Evolutionary conservation across 176 grass and related monocot genomes (phyloP).

Genomic region (Olyra latifolia): DNA sequence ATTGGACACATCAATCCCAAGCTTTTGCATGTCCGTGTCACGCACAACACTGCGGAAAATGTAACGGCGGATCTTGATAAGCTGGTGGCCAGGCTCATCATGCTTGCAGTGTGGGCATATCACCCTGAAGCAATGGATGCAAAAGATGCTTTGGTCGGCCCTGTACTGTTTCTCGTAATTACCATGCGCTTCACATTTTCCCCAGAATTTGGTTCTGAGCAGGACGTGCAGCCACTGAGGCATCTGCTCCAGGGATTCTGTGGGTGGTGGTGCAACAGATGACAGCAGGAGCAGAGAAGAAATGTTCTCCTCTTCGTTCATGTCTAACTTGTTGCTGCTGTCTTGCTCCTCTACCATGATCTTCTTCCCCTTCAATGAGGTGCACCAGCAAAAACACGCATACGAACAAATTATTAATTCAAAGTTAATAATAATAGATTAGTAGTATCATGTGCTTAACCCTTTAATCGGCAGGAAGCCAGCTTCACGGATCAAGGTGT

Average conservation of each 20-base stretch:
- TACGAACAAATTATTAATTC: neutral
- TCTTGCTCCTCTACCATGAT: neutral
- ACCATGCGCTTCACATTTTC: constrained; percentile 6
- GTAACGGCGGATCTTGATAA: constrained; percentile 39
- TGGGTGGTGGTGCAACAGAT: no score
- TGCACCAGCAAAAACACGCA: neutral
- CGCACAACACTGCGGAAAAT: constrained; percentile 41
- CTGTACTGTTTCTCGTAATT: neutral
- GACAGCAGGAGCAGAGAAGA: no score
- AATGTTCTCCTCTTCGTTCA: no score
- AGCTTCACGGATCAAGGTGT: no score
- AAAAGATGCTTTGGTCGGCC: constrained; percentile 36
- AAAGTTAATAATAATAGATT: no score
- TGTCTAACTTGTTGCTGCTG: neutral
- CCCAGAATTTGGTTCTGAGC: constrained; percentile 15
- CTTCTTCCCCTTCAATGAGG: neutral
- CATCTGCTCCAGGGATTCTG: no score
- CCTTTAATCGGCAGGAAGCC: no score
- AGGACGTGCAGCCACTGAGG: neutral
- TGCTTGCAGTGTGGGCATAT: constrained; percentile 26
- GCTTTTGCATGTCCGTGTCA: constrained; percentile 9
- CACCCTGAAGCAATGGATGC: constrained; percentile 18
- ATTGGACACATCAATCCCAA: constrained; percentile 24
- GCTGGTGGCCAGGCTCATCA: neutral
- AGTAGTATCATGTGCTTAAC: no score